Evolutionary conservation across 345 rosid genomes (phyloP).

Genomic region (Hibiscus tridactylites): DNA sequence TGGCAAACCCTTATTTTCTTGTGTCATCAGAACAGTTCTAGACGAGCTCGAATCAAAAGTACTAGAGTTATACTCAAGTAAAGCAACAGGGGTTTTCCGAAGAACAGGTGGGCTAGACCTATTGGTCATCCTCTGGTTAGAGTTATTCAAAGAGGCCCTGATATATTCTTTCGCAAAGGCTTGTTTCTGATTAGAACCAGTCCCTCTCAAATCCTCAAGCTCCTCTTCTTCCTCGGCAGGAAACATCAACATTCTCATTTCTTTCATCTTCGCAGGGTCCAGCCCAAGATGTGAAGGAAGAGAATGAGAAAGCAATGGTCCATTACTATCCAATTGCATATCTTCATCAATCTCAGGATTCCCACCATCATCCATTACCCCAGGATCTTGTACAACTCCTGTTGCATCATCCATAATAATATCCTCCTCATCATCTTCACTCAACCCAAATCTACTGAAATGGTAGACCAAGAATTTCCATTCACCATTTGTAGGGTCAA

Average conservation of each 20-base stretch:
- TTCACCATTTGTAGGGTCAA: slow-evolving; percentile 43
- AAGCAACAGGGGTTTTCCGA: slow-evolving; percentile 65
- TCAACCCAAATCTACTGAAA: slow-evolving; percentile 90
- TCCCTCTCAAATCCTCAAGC: slow-evolving; percentile 32
- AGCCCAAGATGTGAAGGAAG: slow-evolving; percentile 94
- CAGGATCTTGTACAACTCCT: slow-evolving; percentile 26
- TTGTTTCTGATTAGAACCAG: slow-evolving; percentile 31
- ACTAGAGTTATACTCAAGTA: slow-evolving; percentile 71
- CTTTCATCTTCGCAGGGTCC: slow-evolving; percentile 76
- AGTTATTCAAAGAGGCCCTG: slow-evolving; percentile 35
- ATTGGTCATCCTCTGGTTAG: slow-evolving; percentile 38
- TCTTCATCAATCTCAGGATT: slow-evolving; percentile 38
- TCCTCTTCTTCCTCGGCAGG: slow-evolving; percentile 53
- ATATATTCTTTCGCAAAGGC: slow-evolving; percentile 36
- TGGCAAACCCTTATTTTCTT: slow-evolving; percentile 56
- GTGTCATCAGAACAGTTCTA: slow-evolving; percentile 64
- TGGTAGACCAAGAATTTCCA: slow-evolving; percentile 83
- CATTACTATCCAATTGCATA: slow-evolving; percentile 30
- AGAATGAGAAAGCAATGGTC: slow-evolving; percentile 79
- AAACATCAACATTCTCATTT: slow-evolving; percentile 93
- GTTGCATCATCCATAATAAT: slow-evolving; percentile 57
- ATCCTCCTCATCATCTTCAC: slow-evolving; percentile 93
- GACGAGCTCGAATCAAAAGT: slow-evolving; percentile 38
- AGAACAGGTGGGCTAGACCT: slow-evolving; percentile 38
- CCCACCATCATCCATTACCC: slow-evolving; percentile 36